Base-by-base conservation (phyloP, 345 rosid genomes). In the Gossypium stocksii region DNA sequence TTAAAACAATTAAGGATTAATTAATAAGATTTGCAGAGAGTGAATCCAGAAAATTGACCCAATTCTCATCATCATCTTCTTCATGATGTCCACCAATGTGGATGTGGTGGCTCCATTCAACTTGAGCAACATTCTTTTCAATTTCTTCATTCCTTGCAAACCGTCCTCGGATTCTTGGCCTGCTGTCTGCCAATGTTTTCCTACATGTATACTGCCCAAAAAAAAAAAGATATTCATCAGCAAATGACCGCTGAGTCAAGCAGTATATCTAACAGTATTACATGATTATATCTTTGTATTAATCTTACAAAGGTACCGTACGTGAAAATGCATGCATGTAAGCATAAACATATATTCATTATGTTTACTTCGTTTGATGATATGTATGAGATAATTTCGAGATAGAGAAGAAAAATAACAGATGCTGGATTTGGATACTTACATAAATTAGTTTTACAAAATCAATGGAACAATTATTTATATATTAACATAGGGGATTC, bases 121-220 rank as follows among this genome's bases (percentile, higher is more conserved):
- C 85, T 48, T 83, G 88, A 60, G 77, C 78, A 19, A 56, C 23
- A 60, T 74, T 73, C 73, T 85, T 86, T 69, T 85, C 89, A 7
- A 74, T 87, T 73, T 91, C 98, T 52, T 89, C 96, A 19, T 89
- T 95, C 81, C 90, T 89, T 9, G 97, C 98, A 64, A 95, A 95
- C 51, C 99, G 78, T 4, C 99, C 99, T 83, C 99, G 82, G 63
- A 95, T 90, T 14, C 99, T 86, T 68, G 97, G 99, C 83, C 99
- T 84, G 75, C 97, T 91, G 59, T 95, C 98, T 11, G 99, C 99
- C 85, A 95, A 77, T 10, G 97, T 91, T 85, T 95, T 95, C 87
- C 99, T 85, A 80, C 99, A 95, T 41, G 82, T 93, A 75, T 95
- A 95, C 99, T 94, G 80, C 23, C 27, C 41, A 62, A 77, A 58